Base-by-base conservation (phyloP, 305 asterid genomes). In the Fraxinus nigra region DNA sequence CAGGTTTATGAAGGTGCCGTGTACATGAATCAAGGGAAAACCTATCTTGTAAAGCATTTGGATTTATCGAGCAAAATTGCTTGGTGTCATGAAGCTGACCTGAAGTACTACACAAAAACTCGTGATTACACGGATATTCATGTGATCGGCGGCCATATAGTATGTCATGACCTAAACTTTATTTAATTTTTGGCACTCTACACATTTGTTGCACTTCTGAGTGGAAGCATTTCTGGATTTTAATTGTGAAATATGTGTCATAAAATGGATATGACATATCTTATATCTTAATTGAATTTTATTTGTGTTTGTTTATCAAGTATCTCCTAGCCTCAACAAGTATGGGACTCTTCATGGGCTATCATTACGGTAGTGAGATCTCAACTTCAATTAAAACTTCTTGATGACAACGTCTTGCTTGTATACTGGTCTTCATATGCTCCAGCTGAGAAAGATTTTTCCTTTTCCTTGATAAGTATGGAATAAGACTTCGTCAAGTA, bases 1-100 rank as follows among this genome's bases (percentile, higher is more conserved):
- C 92, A 95, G 99, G 97, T 94, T 54, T 94, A 93, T 88, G 99
- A 95, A 79, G 99, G 98, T 87, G 99, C 99, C 20, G 94, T 92
- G 70, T 95, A 95, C 85, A 86, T 95, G 98, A 92, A 95, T 84
- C 99, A 95, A 86, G 99, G 97, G 86, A 93, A 92, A 83, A 91
- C 90, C 10, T 94, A 90, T 87, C 97, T 95, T 75, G 97, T 95
- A 81, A 92, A 92, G 81, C 89, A 89, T 79, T 84, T 95, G 85
- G 98, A 95, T 89, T 87, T 94, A 81, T 87, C 92, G 34, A 85
- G 88, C 86, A 95, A 92, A 93, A 86, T 90, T 89, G 99, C 97
- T 88, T 92, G 93, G 95, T 95, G 99, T 92, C 93, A 91, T 78
- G 92, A 35, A 86, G 98, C 97, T 56, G 95, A 91, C 90, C 54